These are phyloP conservation scores for Claviceps cyperi DNA, from an alignment of 2,329 filamentous ascomycete species.

Conservation along the genomic window DNA sequence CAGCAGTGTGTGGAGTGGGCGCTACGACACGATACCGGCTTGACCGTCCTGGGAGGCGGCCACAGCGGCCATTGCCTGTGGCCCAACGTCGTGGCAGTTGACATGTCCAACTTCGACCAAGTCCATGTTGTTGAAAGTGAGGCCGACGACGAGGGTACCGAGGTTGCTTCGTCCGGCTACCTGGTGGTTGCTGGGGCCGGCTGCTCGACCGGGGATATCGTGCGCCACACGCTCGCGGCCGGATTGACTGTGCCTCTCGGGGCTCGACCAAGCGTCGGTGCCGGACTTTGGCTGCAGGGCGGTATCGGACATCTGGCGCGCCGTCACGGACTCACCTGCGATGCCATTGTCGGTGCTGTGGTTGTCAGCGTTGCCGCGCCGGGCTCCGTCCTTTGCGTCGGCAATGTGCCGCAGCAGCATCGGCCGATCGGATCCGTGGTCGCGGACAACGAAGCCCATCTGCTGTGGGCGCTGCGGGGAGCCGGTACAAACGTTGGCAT, in stretches of 20 bases:
- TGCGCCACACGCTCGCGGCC: conserved; percentile 23
- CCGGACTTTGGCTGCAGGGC: conserved; percentile 49
- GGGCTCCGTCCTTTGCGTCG: conserved; percentile 33
- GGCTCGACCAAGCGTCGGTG: conserved; percentile 46
- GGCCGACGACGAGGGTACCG: background rate
- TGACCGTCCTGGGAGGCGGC: conserved; percentile 36
- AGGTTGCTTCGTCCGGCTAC: conserved; percentile 7
- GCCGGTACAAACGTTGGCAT: conserved; percentile 47
- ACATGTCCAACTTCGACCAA: conserved; percentile 42
- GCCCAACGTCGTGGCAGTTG: conserved; percentile 37
- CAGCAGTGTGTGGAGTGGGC: conserved; percentile 44
- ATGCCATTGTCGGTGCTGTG: conserved; percentile 45
- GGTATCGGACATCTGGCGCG: conserved; percentile 47
- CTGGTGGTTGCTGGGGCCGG: conserved; percentile 39
- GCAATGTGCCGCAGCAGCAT: conserved; percentile 24
- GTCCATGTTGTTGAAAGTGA: conserved; percentile 25
- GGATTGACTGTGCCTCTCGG: conserved; percentile 45
- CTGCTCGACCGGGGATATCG: conserved; percentile 40
- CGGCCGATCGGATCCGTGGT: background rate
- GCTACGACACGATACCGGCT: conserved; percentile 16
- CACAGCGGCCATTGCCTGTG: conserved; percentile 45
- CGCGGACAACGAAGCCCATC: conserved; percentile 31
- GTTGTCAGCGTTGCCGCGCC: conserved; percentile 35
- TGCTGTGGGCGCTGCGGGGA: conserved; percentile 44
- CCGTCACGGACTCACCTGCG: conserved; percentile 41